Conservation (phyloP, 495 filamentous ascomycete species). For the Neurospora sp. region DNA sequence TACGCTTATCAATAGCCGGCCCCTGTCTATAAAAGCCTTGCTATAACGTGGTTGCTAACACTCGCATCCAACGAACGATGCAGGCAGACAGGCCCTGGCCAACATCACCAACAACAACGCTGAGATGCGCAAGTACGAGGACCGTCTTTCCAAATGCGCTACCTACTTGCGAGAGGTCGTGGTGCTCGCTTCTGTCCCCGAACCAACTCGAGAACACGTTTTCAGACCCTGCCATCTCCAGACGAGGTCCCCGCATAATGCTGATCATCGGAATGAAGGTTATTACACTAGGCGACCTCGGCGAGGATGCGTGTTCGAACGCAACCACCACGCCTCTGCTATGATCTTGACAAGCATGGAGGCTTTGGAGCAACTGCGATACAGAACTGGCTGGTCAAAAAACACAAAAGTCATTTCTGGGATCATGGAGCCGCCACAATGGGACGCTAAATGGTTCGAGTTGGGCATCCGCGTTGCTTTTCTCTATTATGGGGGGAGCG, state of each 20-base stretch:
- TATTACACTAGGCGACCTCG: neutral
- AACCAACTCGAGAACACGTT: neutral
- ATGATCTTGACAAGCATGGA: neutral
- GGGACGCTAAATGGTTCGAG: neutral
- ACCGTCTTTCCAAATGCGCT: slow-evolving; percentile 27
- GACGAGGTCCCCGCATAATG: neutral
- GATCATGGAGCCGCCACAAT: neutral
- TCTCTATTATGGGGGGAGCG: neutral
- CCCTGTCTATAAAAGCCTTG: neutral
- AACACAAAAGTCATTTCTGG: neutral
- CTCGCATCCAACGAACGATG: slow-evolving; percentile 34
- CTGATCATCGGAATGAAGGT: neutral
- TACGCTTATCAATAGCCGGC: neutral
- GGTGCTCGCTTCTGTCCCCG: neutral
- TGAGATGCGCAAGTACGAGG: slow-evolving; percentile 26
- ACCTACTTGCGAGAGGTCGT: slow-evolving; percentile 21
- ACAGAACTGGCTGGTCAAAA: neutral
- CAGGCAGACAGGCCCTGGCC: slow-evolving; percentile 20
- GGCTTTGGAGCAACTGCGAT: neutral
- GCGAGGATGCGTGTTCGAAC: neutral
- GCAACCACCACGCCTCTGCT: neutral
- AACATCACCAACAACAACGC: slow-evolving; percentile 18
- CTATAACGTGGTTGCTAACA: neutral
- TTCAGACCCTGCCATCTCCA: neutral
- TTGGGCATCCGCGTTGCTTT: neutral